A percentile compares a stretch with the other conserved stretches of the same genome.
Conservation (phyloP, 2,329 filamentous ascomycete species). For the Colletotrichum orchidophilum region DNA sequence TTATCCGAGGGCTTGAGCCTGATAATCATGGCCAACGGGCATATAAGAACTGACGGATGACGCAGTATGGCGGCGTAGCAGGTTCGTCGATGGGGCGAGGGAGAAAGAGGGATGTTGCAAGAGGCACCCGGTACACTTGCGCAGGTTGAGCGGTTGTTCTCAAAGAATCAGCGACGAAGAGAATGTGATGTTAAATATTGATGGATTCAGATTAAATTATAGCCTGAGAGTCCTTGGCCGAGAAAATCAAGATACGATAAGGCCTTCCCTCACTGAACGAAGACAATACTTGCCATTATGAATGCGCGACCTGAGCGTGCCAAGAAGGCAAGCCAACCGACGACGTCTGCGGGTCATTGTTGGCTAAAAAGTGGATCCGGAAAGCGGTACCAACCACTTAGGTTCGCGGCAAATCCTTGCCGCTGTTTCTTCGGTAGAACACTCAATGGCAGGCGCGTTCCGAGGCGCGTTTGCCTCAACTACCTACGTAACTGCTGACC, state of each 20-base stretch:
- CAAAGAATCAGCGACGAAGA: background rate
- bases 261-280: background rate
- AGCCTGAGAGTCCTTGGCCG: background rate
- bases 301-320: too few relatives aligned
- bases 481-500: background rate
- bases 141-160: background rate
- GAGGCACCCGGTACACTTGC: background rate
- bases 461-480: constrained; percentile 14
- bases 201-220: background rate
- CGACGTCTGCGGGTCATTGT: constrained; percentile 12
- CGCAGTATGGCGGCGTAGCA: background rate
- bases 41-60: background rate
- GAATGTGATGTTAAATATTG: background rate
- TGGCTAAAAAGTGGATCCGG: background rate
- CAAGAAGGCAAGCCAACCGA: background rate
- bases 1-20: background rate
- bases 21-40: background rate
- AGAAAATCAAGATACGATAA: background rate
- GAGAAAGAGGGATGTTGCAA: too few relatives aligned
- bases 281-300: too few relatives aligned
- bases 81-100: background rate
- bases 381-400: background rate
- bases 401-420: background rate
- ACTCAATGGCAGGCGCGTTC: constrained; percentile 16
- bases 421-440: background rate